A percentile compares a stretch with the other conserved stretches of the same genome.
These are phyloP conservation scores for Eudorina sp. DNA, from an alignment of 139 green algal genomes.

Conservation along the genomic window DNA sequence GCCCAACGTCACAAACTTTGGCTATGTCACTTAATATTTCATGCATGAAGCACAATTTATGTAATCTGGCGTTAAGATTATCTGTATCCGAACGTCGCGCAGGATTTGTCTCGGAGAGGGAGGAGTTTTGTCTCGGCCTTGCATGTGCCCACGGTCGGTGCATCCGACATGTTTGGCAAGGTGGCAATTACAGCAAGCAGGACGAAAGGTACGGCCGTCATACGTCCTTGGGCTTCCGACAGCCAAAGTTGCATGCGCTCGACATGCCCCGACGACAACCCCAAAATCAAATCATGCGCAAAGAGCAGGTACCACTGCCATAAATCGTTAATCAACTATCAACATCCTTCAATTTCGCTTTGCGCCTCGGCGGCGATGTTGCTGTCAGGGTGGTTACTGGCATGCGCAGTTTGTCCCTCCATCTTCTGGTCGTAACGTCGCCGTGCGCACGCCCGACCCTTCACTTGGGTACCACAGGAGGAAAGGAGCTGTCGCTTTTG, in stretches of 20 bases:
- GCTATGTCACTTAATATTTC: neutral
- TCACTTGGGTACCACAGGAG: slow-evolving; percentile 42
- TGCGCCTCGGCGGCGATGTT: neutral
- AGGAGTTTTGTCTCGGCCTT: slow-evolving; percentile 45
- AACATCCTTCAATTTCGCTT: neutral
- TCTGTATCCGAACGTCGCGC: no score
- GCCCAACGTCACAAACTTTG: neutral
- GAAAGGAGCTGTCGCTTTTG: slow-evolving; percentile 66
- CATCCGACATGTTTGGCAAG: slow-evolving; percentile 59
- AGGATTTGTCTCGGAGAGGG: slow-evolving; percentile 62
- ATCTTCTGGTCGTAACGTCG: slow-evolving; percentile 13
- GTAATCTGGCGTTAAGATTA: no score
- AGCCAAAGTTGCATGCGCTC: no score
- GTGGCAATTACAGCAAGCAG: slow-evolving; percentile 69
- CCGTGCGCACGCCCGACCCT: neutral
- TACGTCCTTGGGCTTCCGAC: no score
- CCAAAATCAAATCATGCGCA: no score
- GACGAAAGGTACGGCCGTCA: slow-evolving; percentile 20
- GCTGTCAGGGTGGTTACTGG: slow-evolving; percentile 6
- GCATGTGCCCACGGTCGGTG: slow-evolving; percentile 58
- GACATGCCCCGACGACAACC: no score
- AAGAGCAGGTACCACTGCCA: neutral
- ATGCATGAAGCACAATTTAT: no score
- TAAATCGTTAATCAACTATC: neutral
- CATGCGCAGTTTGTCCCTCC: neutral